Evolutionary conservation across 106 monocot genomes (phyloP), one percentile per base, ranked within the genome.

Genomic region (Dendrobium officinale): DNA sequence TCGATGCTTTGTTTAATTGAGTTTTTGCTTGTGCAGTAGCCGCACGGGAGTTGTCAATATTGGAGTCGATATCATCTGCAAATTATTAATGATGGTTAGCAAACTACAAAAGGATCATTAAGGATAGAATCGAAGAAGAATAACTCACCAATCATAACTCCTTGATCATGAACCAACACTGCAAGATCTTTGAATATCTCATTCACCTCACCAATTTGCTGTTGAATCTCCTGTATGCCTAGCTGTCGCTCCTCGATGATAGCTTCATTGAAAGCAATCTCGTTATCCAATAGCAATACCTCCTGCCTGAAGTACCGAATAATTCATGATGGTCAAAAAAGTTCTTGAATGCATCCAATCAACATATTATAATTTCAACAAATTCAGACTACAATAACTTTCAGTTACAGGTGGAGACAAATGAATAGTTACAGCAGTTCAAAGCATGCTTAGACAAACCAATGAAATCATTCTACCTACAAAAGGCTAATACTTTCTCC

Each of bases 231-330:
- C 83, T 91, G 87, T 79, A 98, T 92, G 61, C 92, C 92, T 74
- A 94, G 89, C 22, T 94, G 94, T 80, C 97, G 91, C 84, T 98
- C 97, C 85, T 94, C 94, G 73, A 94, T 98, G 75, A 98, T 94
- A 18, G 94, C 94, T 86, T 94, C 97, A 77, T 94, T 98, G 83
- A 94, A 98, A 43, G 86, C 86, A 59, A 98, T 87, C 58, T 98
- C 97, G 79, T 91, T 98, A 64, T 98, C 97, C 67, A 98, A 87
- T 27, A 85, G 78, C n/a, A 98, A 43, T 11, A 94, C 78, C 79
- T 94, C 94, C 85, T 94, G 92, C 77, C 97, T 98, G 82, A 31
- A 37, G 13, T 70, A 7, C 33, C 70, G 33, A 24, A 33, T 37
- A 70, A 70, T 37, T 11, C 15, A 26, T 26, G 26, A 64, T 64